Base-by-base conservation (phyloP, 1,284 basidiomycete genomes). In the Cryptococcus wingfieldii region DNA sequence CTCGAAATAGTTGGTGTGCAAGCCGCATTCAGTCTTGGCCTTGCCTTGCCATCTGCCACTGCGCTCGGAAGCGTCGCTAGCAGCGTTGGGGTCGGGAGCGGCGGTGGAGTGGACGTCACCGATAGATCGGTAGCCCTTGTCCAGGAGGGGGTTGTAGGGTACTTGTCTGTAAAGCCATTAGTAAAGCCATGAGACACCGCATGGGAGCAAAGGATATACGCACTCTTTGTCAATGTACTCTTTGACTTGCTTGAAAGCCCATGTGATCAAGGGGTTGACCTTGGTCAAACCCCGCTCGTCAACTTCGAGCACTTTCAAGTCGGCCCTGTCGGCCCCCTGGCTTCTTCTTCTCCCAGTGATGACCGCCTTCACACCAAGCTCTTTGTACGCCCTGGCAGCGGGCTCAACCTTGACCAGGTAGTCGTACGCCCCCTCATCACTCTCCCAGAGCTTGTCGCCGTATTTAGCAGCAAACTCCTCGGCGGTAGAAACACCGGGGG, bases 91-190 rank as follows among this genome's bases (percentile, higher is more conserved):
- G 53, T 75, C 73, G 4, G 79, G 79, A 72, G 86, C 85, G 25
- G 77, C 79, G 0, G 95, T 98, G 61, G 90, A 94, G 78, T 98
- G 96, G 89, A 92, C 95, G 77, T 98, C 95, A 9, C 95, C 95
- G 60, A 98, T 86, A 67, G 89, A 92, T 68, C 86, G 87, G 81
- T 98, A 98, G 1, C 95, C 95, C 71, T 92, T 83, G 64, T 86
- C 86, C 42, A 98, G 83, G 4, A 98, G 82, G 61, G 84, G 85
- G 79, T 98, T 98, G 66, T 86, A 86, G 2, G 94, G 94, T 1
- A 98, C 93, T 34, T 84, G 80, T 78, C 77, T 78, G 61, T 2
- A 13, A 18, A n/a, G 9, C 14, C 16, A 4, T 18, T 49, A 10
- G 10, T 34, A 8, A 34, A n/a, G 41, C 41, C 25, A 38, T 37